These are phyloP conservation scores for Simmondsia chinensis DNA, from an alignment of 148 eudicot species.

Conservation along the genomic window DNA sequence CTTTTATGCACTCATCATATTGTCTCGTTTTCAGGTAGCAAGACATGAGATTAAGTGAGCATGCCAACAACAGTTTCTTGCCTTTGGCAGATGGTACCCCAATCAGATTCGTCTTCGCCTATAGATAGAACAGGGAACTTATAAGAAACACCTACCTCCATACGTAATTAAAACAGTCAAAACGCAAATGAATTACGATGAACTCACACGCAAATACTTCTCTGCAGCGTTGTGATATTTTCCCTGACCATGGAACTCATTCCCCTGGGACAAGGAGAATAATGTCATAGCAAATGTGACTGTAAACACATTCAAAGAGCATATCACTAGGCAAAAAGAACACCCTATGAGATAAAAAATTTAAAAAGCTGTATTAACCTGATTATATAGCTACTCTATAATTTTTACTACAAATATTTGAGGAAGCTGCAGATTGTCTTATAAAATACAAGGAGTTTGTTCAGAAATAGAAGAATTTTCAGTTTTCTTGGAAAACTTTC, in stretches of 20 bases:
- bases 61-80: slow-evolving; percentile 47
- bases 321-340: no score
- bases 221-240: slow-evolving; percentile 59
- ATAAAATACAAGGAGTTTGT: no score
- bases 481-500: no score
- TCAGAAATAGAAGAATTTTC: no score
- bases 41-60: slow-evolving; percentile 96
- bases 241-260: slow-evolving; percentile 80
- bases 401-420: no score
- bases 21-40: slow-evolving; percentile 83
- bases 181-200: slow-evolving; percentile 2
- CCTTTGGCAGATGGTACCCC: slow-evolving; percentile 52
- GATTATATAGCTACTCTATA: no score
- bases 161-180: not conserved
- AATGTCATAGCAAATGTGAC: no score
- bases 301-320: no score
- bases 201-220: slow-evolving; percentile 82
- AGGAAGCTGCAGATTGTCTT: no score
- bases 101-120: slow-evolving; percentile 86
- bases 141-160: no score
- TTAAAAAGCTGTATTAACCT: no score
- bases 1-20: slow-evolving; percentile 66
- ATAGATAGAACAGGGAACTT: slow-evolving; percentile 3
- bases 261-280: slow-evolving; percentile 50
- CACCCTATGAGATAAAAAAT: no score